phyloP scores from a whole-genome alignment of 2,329 filamentous ascomycete species.

The Fonsecaea multimorphosa region DNA sequence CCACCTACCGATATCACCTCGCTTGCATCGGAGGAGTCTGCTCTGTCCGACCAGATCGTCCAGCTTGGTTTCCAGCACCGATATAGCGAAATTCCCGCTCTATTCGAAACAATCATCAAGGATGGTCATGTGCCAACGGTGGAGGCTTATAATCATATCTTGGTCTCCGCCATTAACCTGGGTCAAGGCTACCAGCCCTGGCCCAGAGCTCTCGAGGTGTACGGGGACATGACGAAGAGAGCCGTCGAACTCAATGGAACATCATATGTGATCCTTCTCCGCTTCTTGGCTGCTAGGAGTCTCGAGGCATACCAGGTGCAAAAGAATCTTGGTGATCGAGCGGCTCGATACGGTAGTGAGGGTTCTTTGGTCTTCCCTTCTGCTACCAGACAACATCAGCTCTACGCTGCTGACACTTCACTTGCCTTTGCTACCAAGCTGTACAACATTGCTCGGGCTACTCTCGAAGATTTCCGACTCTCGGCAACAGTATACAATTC shows the following conservation, averaged over 20 bases:
- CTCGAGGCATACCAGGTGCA: slow-evolving; percentile 78
- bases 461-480: slow-evolving; percentile 67
- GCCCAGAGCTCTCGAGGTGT: slow-evolving; percentile 90
- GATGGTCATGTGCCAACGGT: slow-evolving; percentile 81
- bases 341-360: slow-evolving; percentile 82
- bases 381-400: slow-evolving; percentile 83
- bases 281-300: slow-evolving; percentile 78
- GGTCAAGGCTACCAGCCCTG: slow-evolving; percentile 84
- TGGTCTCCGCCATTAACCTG: slow-evolving; percentile 82
- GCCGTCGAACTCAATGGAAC: slow-evolving; percentile 79
- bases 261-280: slow-evolving; percentile 87
- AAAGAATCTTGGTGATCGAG: slow-evolving; percentile 76
- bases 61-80: slow-evolving; percentile 73
- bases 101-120: slow-evolving; percentile 88
- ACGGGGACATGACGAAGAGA: slow-evolving; percentile 92
- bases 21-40: slow-evolving; percentile 65
- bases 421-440: slow-evolving; percentile 83
- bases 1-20: slow-evolving; percentile 45
- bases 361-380: slow-evolving; percentile 90
- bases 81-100: slow-evolving; percentile 84
- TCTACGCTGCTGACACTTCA: slow-evolving; percentile 85
- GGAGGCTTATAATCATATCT: slow-evolving; percentile 87
- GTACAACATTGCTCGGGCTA: slow-evolving; percentile 75
- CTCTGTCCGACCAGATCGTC: slow-evolving; percentile 79
- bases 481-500: slow-evolving; percentile 83